Percentiles rank a stretch among this genome's conserved stretches.
phyloP scores from a whole-genome alignment of 2,329 filamentous ascomycete genomes.

The Malbranchea cinnamomea region DNA sequence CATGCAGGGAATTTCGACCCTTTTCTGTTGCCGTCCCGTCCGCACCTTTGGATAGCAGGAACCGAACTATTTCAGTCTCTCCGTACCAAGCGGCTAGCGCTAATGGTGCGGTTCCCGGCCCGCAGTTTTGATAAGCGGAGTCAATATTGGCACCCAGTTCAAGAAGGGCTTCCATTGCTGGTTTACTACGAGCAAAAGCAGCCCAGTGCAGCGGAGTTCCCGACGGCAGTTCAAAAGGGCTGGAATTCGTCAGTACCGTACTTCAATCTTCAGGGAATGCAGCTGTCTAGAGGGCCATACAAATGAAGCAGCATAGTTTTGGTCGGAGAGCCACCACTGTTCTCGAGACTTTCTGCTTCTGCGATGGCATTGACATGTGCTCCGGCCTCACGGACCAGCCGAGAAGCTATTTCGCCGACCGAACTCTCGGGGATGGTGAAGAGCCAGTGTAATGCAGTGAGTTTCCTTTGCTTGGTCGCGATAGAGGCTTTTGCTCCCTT shows the following conservation, averaged over 20 bases:
- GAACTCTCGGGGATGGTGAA: constrained; percentile 12
- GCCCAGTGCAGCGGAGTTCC: constrained; percentile 18
- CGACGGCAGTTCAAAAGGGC: constrained; percentile 16
- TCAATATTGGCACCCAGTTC: constrained; percentile 14
- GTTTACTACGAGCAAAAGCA: constrained; percentile 11
- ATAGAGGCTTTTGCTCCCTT: constrained; percentile 11
- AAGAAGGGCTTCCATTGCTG: constrained; percentile 13
- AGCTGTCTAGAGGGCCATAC: too few species aligned
- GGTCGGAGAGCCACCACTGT: constrained; percentile 11
- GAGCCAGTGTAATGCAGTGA: constrained; percentile 16
- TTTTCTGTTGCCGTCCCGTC: constrained; percentile 12
- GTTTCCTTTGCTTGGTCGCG: constrained; percentile 10
- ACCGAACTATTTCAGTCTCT: constrained; percentile 10
- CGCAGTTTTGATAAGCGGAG: constrained; percentile 11
- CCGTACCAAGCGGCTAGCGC: constrained; percentile 13
- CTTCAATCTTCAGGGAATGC: background rate
- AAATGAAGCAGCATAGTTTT: constrained; percentile 15
- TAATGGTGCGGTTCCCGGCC: constrained; percentile 14
- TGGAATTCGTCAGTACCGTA: constrained; percentile 7
- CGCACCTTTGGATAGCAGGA: constrained; percentile 13
- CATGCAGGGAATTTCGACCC: constrained; percentile 14
- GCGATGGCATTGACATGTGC: constrained; percentile 14
- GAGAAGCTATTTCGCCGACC: constrained; percentile 10
- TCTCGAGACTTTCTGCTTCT: constrained; percentile 9
- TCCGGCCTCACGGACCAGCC: constrained; percentile 11